phyloP scores from a whole-genome alignment of 768 basidiomycete genomes.

The Suillus decipiens region DNA sequence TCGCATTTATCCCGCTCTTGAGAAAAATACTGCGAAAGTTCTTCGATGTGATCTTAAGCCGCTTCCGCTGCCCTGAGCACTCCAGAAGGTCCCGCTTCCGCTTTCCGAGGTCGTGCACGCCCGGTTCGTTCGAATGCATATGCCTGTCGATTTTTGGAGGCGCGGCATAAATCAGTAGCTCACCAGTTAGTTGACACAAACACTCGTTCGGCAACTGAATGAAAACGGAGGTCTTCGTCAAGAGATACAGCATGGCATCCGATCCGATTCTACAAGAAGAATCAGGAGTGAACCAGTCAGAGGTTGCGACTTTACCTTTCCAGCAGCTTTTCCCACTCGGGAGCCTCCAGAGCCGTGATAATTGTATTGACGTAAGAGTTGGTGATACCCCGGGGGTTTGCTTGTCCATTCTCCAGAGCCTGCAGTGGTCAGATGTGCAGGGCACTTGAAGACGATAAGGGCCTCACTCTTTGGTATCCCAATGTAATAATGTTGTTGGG shows the following conservation, averaged over 20 bases:
- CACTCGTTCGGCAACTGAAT: constrained; percentile 80
- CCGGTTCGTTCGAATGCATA: constrained; percentile 13
- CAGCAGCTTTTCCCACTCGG: constrained; percentile 68
- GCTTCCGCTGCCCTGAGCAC: constrained; percentile 29
- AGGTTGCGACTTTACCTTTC: constrained; percentile 45
- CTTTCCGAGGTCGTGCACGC: constrained; percentile 17
- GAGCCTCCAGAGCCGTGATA: constrained; percentile 23
- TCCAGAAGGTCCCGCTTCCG: constrained; percentile 22
- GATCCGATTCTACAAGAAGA: constrained; percentile 63
- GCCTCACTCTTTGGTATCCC: no score
- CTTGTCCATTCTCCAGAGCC: no score
- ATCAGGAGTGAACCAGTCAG: neutral
- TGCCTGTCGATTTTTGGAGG: constrained; percentile 21
- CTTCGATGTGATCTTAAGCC: constrained; percentile 18
- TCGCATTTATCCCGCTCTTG: no score
- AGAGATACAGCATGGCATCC: constrained; percentile 74
- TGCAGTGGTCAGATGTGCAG: no score
- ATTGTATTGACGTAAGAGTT: no score
- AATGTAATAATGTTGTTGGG: no score
- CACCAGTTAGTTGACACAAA: constrained; percentile 80
- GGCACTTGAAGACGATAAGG: no score
- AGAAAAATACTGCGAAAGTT: neutral
- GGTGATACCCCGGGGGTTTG: no score
- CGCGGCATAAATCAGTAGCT: constrained; percentile 54
- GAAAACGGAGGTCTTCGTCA: constrained; percentile 76